phyloP scores from a whole-genome alignment of 192 early-diverging fungal genomes.

The Coemansia sp. region DNA sequence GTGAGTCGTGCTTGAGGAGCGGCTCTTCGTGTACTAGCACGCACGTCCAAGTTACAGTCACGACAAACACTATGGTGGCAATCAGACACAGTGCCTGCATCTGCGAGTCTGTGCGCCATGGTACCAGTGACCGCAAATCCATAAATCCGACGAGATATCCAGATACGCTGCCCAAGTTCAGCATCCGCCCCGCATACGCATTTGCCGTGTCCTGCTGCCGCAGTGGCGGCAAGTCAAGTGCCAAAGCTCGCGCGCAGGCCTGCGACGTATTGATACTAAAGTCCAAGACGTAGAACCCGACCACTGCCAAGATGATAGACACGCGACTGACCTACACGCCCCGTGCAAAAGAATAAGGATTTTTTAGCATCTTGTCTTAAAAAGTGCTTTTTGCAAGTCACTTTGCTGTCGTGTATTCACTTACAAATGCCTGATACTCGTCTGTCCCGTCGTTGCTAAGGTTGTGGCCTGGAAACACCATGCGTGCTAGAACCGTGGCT shows the following conservation, averaged over 20 bases:
- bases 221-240: slow-evolving; percentile 81
- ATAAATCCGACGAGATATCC: slow-evolving; percentile 90
- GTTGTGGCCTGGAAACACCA: neutral
- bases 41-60: slow-evolving; percentile 69
- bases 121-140: slow-evolving; percentile 70
- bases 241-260: slow-evolving; percentile 82
- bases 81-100: slow-evolving; percentile 83
- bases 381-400: too few species aligned
- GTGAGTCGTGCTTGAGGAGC: slow-evolving; percentile 1
- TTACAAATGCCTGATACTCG: slow-evolving; percentile 25
- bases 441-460: neutral
- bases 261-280: slow-evolving; percentile 93
- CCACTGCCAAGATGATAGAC: slow-evolving; percentile 77
- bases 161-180: slow-evolving; percentile 81
- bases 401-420: too few species aligned
- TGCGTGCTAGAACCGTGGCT: slow-evolving; percentile 16
- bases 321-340: slow-evolving; percentile 39
- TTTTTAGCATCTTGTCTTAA: too few species aligned
- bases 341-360: too few species aligned
- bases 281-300: slow-evolving; percentile 89
- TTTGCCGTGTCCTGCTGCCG: slow-evolving; percentile 83
- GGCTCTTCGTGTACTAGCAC: slow-evolving; percentile 61
- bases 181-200: slow-evolving; percentile 86
- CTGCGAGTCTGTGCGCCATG: slow-evolving; percentile 70
- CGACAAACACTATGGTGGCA: slow-evolving; percentile 68